Percentiles rank a stretch among this genome's conserved stretches.
Evolutionary conservation across 305 asterid species (phyloP).

Genomic region (Rubia tinctorum): DNA sequence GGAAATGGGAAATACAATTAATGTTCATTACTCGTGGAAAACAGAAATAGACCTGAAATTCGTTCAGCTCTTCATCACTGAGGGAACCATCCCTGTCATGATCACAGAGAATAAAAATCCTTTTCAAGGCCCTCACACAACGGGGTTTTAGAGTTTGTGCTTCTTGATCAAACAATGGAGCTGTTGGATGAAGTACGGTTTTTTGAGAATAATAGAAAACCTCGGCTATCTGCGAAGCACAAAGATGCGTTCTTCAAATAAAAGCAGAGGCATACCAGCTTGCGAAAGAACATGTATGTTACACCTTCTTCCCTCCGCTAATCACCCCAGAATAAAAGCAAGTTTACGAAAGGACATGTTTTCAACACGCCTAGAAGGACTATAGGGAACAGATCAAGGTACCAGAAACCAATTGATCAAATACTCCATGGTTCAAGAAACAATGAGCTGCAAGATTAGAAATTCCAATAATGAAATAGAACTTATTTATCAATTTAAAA

Average conservation of each 20-base stretch:
- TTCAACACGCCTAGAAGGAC: neutral
- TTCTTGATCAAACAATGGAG: constrained; percentile 97
- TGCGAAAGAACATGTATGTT: no score
- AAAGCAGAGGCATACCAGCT: no score
- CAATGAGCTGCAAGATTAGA: neutral
- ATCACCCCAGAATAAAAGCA: neutral
- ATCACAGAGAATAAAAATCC: constrained; percentile 93
- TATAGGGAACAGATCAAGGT: neutral
- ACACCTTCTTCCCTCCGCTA: no score
- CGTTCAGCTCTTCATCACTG: constrained; percentile 91
- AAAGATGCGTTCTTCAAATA: neutral
- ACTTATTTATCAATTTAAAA: no score
- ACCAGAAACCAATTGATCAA: neutral
- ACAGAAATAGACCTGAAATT: constrained; percentile 67
- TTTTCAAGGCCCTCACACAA: constrained; percentile 93
- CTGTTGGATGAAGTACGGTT: constrained; percentile 99
- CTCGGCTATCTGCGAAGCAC: constrained; percentile 66
- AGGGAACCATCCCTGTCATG: constrained; percentile 97
- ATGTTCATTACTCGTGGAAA: neutral
- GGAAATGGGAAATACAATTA: neutral
- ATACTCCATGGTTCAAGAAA: neutral
- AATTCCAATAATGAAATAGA: neutral
- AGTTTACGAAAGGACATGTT: no score
- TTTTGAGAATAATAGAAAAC: constrained; percentile 95
- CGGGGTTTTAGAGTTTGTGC: constrained; percentile 91